Base-by-base conservation (phyloP, 2,329 filamentous ascomycete genomes). In the Dothideomycetes sp. region DNA sequence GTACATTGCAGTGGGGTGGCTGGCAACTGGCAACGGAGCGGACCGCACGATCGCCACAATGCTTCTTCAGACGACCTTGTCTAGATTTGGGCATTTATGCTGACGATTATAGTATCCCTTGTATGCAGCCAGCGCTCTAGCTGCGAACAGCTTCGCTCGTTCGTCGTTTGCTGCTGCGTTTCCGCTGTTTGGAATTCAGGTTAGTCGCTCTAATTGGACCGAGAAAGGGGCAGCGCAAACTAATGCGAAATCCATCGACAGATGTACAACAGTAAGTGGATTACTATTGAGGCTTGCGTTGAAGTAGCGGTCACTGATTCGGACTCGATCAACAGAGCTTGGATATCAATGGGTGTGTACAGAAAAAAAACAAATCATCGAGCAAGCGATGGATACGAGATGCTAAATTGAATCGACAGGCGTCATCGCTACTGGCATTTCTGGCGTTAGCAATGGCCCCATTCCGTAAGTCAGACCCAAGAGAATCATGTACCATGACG, bases 291-390 rank as follows among this genome's bases (percentile, higher is more conserved):
- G 37, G 27, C 27, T 31, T 12, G 25, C 33, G 19, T 19, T 5
- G 43, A 32, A 35, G 33, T 51, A 60, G 62, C 64, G 63, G 64
- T 67, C 59, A 66, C 62, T 65, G 45, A 54, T 50, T 46, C 52
- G 53, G 51, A 51, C 49, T 53, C n/a, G 13, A 16, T 47, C 25
- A 36, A 20, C 59, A 62, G 58, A 52, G 46, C 49, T 71, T 43
- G 67, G 68, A 33, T 69, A 69, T 51, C 67, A 70, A 48, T 71
- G 68, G 68, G 68, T 68, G 39, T 64, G 61, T 41, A 62, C 60
- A 29, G 23, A 18, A 15, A n/a, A 28, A 12, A n/a, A 22, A 22
- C 16, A n/a, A n/a, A n/a, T n/a, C n/a, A n/a, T n/a, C n/a, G n/a
- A n/a, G n/a, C n/a, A n/a, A n/a, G n/a, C n/a, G n/a, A 18, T 33